Evolutionary conservation across 805 yeast genomes (phyloP), one percentile per base, ranked within the genome.

Genomic region (Komagataella kurtzmanii): DNA sequence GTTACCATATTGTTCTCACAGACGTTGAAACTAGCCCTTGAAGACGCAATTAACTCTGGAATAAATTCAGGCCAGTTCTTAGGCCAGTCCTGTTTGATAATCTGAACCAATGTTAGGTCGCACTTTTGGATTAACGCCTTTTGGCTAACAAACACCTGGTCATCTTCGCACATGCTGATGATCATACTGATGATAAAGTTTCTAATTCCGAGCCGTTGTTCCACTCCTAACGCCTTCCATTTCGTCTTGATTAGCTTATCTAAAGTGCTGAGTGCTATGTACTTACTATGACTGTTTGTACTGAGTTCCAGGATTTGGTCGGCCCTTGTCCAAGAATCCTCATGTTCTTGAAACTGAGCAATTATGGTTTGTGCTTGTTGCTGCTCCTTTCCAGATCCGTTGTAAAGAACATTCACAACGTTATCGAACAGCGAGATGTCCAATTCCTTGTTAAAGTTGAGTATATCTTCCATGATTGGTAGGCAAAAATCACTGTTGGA

Each of bases 81-180:
- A 40, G 99, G 99, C 99, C 99, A 93, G 65, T 93, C 99, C 69
- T 93, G 98, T 63, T 93, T 93, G 62, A 93, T 79, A 50, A 93
- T 83, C 62, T 90, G 95, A 44, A 93, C 99, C 61, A 93, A 73
- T 14, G 98, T 91, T 62, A 93, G 75, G 69, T 93, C 96, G 60
- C 90, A 89, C 67, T 93, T 93, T 71, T 85, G 88, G 63, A 93
- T 88, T 62, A 93, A 75, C 18, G 97, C 82, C 61, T 83, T 83
- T 63, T 88, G 88, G 46, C 76, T 68, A 49, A 74, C 76, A 62
- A 90, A 88, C 36, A 79, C 73, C 7, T 74, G 70, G 54, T 88
- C 95, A 63, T 87, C 87, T 54, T 88, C 91, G 68, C 96, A 87
- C 77, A 91, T 78, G 19, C 89, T 76, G 54, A 93, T 85, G 61